Evolutionary conservation across 2,329 filamentous ascomycete genomes (phyloP).

Genomic region (Aplosporella prunicola): DNA sequence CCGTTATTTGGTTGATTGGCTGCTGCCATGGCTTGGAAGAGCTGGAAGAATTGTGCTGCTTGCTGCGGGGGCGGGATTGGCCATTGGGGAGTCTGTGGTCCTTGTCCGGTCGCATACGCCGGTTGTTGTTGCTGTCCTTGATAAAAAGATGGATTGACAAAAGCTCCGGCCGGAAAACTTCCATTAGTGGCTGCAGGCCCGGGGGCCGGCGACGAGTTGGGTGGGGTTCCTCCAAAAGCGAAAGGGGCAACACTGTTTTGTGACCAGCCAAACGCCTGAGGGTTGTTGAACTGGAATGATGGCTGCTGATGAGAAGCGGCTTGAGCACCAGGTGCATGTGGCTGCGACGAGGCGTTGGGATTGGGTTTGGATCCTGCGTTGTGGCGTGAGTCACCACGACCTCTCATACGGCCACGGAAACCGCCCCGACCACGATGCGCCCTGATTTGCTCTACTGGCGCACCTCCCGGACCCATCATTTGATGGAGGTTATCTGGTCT

Average conservation of each 20-base stretch:
- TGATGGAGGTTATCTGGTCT: constrained; percentile 38
- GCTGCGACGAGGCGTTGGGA: not conserved
- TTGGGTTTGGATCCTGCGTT: constrained; percentile 3
- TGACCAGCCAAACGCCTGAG: constrained; percentile 10
- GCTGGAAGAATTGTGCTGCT: constrained; percentile 6
- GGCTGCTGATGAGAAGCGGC: not conserved
- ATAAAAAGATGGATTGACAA: constrained; percentile 25
- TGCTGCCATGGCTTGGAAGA: constrained; percentile 9
- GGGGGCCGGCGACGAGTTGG: constrained; percentile 12
- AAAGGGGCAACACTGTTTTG: constrained; percentile 3
- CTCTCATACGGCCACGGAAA: constrained; percentile 18
- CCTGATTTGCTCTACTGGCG: constrained; percentile 25
- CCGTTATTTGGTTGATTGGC: constrained; percentile 1
- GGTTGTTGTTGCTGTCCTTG: constrained; percentile 15
- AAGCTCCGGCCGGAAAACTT: constrained; percentile 18
- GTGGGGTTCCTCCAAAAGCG: constrained; percentile 5
- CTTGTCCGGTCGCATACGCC: not conserved
- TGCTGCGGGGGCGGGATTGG: not conserved
- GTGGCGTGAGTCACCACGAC: constrained; percentile 17
- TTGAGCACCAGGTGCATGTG: not conserved
- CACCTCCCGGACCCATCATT: constrained; percentile 31
- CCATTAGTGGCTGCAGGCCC: constrained; percentile 5
- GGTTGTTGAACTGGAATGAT: constrained; percentile 9
- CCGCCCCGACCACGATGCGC: constrained; percentile 23
- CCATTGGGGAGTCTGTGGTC: constrained; percentile 4